These are phyloP conservation scores for Aspergillus candidus DNA, from an alignment of 2,329 filamentous ascomycete genomes.

Conservation along the genomic window DNA sequence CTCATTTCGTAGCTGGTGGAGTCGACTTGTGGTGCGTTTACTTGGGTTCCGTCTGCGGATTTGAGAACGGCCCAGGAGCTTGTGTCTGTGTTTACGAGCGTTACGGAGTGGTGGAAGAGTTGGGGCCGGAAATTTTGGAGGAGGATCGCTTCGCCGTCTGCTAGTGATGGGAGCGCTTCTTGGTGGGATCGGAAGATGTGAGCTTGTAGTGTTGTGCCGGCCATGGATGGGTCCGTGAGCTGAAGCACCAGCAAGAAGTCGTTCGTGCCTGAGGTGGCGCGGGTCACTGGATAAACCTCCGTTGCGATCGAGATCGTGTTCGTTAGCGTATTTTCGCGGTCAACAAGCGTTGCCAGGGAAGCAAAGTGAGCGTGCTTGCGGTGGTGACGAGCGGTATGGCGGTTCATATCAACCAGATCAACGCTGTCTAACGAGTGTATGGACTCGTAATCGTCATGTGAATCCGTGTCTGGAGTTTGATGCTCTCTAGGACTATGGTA, in stretches of 20 bases:
- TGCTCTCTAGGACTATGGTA: constrained; percentile 2
- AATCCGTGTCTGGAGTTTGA: constrained; percentile 4
- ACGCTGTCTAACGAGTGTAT: constrained; percentile 3
- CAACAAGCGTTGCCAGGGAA: constrained; percentile 37
- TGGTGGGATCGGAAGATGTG: constrained; percentile 40
- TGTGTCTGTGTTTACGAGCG: constrained; percentile 36
- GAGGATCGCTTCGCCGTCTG: constrained; percentile 38
- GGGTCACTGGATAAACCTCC: constrained; percentile 25
- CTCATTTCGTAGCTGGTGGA: constrained; percentile 32
- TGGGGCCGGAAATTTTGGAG: constrained; percentile 43
- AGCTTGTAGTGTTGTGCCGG: constrained; percentile 32
- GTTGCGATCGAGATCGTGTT: constrained; percentile 41
- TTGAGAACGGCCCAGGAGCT: constrained; percentile 46
- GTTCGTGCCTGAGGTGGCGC: constrained; percentile 32
- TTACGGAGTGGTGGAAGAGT: constrained; percentile 34
- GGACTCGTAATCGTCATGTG: constrained; percentile 8
- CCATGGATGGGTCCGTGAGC: constrained; percentile 41
- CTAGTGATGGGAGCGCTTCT: constrained; percentile 32
- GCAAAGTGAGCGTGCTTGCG: constrained; percentile 41
- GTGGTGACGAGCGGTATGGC: constrained; percentile 31
- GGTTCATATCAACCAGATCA: constrained; percentile 15
- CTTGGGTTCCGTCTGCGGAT: constrained; percentile 21
- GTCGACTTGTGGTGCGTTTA: constrained; percentile 37
- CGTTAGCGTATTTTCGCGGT: constrained; percentile 35
- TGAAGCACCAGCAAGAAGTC: constrained; percentile 39